These are phyloP conservation scores for Fusarium longipes DNA, from an alignment of 2,329 filamentous ascomycete species.

Conservation along the genomic window DNA sequence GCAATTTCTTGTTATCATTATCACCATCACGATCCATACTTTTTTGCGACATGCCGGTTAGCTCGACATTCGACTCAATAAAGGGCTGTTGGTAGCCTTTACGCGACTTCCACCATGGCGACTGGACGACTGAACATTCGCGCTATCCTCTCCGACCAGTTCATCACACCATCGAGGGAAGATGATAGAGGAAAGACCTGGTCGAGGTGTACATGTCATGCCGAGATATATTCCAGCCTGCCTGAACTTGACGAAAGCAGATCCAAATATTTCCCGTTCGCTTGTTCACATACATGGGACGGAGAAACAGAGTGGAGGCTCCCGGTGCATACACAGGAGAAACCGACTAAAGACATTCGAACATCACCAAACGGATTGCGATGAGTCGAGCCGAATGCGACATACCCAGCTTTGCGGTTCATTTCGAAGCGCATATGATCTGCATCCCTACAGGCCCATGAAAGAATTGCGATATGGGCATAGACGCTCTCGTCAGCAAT, in stretches of 20 bases:
- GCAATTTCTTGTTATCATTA: conserved; percentile 7
- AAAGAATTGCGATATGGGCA: too few species aligned
- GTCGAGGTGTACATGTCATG: background rate
- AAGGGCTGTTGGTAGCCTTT: background rate
- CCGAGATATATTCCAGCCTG: background rate
- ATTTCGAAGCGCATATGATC: background rate
- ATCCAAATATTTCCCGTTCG: background rate
- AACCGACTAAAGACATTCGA: background rate
- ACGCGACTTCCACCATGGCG: background rate
- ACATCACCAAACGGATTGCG: background rate
- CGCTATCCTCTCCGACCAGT: background rate
- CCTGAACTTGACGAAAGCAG: background rate
- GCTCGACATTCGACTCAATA: background rate
- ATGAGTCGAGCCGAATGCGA: background rate
- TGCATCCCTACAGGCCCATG: background rate
- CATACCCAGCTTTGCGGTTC: background rate
- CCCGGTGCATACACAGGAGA: background rate
- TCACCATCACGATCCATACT: conserved; percentile 5
- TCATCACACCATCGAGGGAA: too few species aligned
- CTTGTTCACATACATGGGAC: background rate
- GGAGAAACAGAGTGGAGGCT: too few species aligned
- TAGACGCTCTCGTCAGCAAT: background rate
- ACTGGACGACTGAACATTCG: background rate
- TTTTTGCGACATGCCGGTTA: conserved; percentile 24
- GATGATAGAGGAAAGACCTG: background rate